Evolutionary conservation across 768 basidiomycete species (phyloP), one percentile per base, ranked within the genome.

Genomic region (Calocybe cyanea): DNA sequence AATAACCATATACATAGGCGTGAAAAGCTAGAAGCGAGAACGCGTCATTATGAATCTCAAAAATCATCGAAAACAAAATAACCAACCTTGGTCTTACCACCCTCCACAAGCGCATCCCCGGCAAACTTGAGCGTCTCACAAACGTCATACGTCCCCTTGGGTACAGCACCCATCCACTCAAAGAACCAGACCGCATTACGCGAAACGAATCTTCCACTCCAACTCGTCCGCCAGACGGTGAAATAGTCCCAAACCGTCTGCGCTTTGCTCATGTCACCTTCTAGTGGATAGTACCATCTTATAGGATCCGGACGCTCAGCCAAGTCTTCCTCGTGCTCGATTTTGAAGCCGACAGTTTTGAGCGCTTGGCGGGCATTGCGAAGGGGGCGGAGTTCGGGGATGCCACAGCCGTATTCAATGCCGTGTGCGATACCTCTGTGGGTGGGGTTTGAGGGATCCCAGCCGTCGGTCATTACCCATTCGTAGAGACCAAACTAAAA

Each of bases 401-500:
- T 97, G 45, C 96, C 96, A 60, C 95, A 92, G 17, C 96, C 95
- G 46, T 96, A 72, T 63, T 97, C 94, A 50, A 97, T 86, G 50
- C 78, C 79, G 70, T 97, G 93, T 10, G 91, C 90, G 47, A 98
- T 82, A 36, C 77, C 77, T 70, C 93, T 94, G 77, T 98, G 95
- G 43, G 77, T 67, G 14, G 92, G 87, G 61, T 75, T 87, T 37
- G 86, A 77, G 31, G 88, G 78, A 66, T 97, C 87, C 90, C 94
- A 94, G 2, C 67, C 63, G 64, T 97, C 93, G 15, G 96, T 97
- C 96, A 99, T 97, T 67, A 83, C 85, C 95, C 95, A 99, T 64
- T 98, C 96, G 67, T 98, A 99, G 30, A 98, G 88, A 60, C 94
- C 95, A 65, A 96, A 96, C 88, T 94, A 50, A 32, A 41, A 31